phyloP scores from a whole-genome alignment of 1,284 basidiomycete species.

The Marasmius tenuissimus region DNA sequence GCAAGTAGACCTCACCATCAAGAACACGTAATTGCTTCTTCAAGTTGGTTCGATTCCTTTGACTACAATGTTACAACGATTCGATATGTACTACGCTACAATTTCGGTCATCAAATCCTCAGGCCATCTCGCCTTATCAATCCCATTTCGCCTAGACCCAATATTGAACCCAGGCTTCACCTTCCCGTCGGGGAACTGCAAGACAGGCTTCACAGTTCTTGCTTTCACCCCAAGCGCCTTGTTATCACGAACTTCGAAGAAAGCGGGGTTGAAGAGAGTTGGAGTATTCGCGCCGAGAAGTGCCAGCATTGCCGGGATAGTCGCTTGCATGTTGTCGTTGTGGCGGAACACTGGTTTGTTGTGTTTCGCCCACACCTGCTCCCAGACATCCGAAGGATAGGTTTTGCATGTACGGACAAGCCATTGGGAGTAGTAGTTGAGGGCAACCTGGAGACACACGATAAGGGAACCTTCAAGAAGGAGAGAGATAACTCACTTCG shows the following conservation, averaged over 20 bases:
- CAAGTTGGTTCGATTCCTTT: too few relatives aligned
- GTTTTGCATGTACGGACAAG: conserved; percentile 1
- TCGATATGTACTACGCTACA: too few relatives aligned
- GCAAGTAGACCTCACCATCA: too few relatives aligned
- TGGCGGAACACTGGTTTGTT: conserved; percentile 12
- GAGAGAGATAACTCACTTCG: background rate
- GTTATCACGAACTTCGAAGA: conserved; percentile 20
- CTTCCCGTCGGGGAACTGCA: conserved; percentile 18
- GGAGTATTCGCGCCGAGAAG: conserved; percentile 14
- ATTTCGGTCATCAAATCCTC: conserved; percentile 1
- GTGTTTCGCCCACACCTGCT: conserved; percentile 17
- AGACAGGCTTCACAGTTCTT: conserved; percentile 18
- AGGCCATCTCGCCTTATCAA: conserved; percentile 5
- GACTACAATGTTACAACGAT: too few relatives aligned
- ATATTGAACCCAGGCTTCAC: conserved; percentile 20
- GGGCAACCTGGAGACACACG: background rate
- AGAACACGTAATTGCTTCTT: too few relatives aligned
- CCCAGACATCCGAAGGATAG: conserved; percentile 16
- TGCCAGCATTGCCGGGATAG: conserved; percentile 9
- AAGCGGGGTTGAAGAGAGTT: conserved; percentile 16
- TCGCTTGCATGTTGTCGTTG: conserved; percentile 17
- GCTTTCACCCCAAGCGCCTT: conserved; percentile 16
- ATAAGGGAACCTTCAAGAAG: background rate
- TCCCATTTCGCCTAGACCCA: conserved; percentile 21
- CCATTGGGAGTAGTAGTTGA: conserved; percentile 11